phyloP scores from a whole-genome alignment of 2,329 filamentous ascomycete genomes.

The Hymenoscyphus occultus region DNA sequence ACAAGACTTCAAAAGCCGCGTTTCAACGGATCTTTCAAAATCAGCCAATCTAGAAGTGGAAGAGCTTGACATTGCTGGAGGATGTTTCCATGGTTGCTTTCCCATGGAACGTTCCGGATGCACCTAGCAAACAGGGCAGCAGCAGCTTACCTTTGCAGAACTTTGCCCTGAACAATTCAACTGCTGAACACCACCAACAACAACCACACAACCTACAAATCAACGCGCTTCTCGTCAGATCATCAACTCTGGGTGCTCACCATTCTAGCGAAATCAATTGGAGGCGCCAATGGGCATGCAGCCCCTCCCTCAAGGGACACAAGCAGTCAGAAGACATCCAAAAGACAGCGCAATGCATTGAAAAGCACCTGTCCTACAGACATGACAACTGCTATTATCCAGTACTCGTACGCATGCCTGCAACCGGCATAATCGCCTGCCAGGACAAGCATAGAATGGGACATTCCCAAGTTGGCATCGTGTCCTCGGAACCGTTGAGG shows the following conservation, averaged over 20 bases:
- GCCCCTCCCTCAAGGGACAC: neutral
- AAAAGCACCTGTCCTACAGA: neutral
- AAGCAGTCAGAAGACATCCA: neutral
- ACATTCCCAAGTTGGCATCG: neutral
- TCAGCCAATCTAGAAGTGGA: neutral
- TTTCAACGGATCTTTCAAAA: neutral
- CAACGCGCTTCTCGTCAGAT: neutral
- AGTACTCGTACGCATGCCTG: neutral
- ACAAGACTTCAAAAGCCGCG: neutral
- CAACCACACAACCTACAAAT: neutral
- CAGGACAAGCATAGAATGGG: conserved; percentile 1
- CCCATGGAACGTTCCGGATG: neutral
- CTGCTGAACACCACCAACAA: neutral
- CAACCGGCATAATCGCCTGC: neutral
- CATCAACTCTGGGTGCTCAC: neutral
- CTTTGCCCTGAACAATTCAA: neutral
- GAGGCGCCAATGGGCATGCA: neutral
- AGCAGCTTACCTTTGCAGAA: neutral
- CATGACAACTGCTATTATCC: neutral
- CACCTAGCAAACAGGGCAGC: neutral
- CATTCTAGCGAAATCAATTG: neutral
- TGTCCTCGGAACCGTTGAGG: neutral
- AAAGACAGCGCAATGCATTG: conserved; percentile 1
- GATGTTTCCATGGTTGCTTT: neutral
- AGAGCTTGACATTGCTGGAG: neutral